A percentile compares a stretch with the other conserved stretches of the same genome.
phyloP scores from a whole-genome alignment of 2,329 filamentous ascomycete genomes.

The Lecanosticta acicola region DNA sequence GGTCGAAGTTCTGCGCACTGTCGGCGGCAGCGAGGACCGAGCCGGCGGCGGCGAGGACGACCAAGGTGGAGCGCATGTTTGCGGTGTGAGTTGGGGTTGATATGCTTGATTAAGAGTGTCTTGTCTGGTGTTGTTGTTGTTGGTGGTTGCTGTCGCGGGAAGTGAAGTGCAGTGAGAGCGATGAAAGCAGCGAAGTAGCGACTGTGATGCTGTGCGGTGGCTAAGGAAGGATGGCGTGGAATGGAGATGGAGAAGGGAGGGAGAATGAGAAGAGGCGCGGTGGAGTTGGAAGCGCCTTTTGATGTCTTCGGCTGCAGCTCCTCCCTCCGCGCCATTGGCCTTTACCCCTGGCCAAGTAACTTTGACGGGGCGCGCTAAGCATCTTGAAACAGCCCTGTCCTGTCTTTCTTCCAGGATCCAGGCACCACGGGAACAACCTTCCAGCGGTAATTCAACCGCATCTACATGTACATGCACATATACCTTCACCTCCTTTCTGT shows the following conservation, averaged over 20 bases:
- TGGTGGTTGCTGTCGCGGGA: neutral
- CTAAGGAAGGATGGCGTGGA: neutral
- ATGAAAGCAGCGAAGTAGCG: neutral
- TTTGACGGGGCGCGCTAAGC: neutral
- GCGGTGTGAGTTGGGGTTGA: conserved; percentile 7
- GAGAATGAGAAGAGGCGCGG: neutral
- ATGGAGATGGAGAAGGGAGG: neutral
- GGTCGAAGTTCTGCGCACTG: conserved; percentile 8
- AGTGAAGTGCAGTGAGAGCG: neutral
- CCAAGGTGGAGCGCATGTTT: conserved; percentile 21
- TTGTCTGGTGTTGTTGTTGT: neutral
- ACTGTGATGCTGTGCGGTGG: neutral
- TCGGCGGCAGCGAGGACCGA: conserved; percentile 10
- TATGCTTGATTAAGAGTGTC: conserved; percentile 5
- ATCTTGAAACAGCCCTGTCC: neutral
- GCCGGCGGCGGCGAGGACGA: conserved; percentile 19
- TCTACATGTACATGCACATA: no score
- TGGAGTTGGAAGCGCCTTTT: neutral
- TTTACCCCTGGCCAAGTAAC: neutral
- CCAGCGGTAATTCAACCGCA: no score
- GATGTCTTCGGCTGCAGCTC: neutral
- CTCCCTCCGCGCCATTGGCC: neutral
- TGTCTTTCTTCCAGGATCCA: neutral
- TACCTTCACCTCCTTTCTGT: no score
- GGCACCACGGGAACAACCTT: neutral